Evolutionary conservation across 495 filamentous ascomycete species (phyloP).

Genomic region (Endocarpon pusillum): DNA sequence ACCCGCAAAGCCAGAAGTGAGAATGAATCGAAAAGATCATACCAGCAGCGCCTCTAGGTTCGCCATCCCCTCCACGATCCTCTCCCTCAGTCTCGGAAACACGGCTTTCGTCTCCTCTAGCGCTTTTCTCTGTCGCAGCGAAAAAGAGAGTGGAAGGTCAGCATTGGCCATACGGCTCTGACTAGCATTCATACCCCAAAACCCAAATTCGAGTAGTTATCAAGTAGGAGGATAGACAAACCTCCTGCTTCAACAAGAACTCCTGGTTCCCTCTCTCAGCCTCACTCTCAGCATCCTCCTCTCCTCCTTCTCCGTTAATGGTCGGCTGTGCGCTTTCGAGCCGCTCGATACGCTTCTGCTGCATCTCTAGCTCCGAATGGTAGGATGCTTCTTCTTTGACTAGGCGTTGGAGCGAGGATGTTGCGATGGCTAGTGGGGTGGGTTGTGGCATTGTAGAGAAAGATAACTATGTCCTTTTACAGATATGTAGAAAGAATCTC

Average conservation of each 20-base stretch:
- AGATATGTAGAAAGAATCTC: no score
- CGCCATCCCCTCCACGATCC: conserved; percentile 47
- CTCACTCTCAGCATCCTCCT: conserved; percentile 26
- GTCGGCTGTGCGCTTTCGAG: conserved; percentile 28
- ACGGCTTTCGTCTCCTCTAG: conserved; percentile 70
- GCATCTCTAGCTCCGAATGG: conserved; percentile 59
- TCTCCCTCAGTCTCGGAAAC: conserved; percentile 46
- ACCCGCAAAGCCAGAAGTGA: no score
- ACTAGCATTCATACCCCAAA: no score
- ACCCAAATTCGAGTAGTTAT: no score
- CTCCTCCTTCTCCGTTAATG: conserved; percentile 15
- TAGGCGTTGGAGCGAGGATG: conserved; percentile 56
- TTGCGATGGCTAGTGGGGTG: conserved; percentile 53
- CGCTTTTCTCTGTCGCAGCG: conserved; percentile 39
- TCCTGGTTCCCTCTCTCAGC: conserved; percentile 46
- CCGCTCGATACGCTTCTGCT: conserved; percentile 54
- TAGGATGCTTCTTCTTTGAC: conserved; percentile 87
- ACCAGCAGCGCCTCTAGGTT: conserved; percentile 51
- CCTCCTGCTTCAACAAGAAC: conserved; percentile 70
- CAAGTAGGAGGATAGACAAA: no score
- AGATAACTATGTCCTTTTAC: no score
- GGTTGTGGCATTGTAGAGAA: conserved; percentile 47
- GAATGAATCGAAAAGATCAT: conserved; percentile 17
- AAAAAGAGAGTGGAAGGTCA: no score
- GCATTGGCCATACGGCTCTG: no score